These are phyloP conservation scores for Cladorrhinum sp. DNA, from an alignment of 2,329 filamentous ascomycete species.

Conservation along the genomic window DNA sequence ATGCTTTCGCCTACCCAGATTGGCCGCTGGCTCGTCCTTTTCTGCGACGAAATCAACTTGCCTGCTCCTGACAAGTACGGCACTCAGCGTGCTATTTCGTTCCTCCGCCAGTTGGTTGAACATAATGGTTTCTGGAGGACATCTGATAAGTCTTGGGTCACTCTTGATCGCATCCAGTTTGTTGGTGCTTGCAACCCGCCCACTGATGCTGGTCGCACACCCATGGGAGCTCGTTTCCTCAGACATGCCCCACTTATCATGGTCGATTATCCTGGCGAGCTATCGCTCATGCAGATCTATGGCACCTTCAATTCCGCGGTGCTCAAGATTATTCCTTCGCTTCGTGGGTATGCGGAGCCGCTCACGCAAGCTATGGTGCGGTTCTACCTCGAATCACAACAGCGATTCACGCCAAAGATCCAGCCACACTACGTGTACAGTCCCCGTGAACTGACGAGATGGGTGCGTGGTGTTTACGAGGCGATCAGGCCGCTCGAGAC, in stretches of 20 bases:
- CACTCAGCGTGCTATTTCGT: conserved; percentile 94
- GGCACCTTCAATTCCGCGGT: conserved; percentile 96
- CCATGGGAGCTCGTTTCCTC: conserved; percentile 89
- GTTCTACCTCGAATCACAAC: conserved; percentile 92
- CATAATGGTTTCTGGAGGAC: conserved; percentile 99
- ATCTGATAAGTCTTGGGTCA: conserved; percentile 96
- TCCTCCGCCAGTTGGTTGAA: conserved; percentile 94
- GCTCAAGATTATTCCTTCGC: conserved; percentile 90
- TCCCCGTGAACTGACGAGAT: conserved; percentile 94
- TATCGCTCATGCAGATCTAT: conserved; percentile 94
- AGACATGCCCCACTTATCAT: conserved; percentile 97
- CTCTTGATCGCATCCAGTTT: conserved; percentile 95
- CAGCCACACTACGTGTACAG: conserved; percentile 99
- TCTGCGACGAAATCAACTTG: conserved; percentile 99
- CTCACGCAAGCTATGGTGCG: conserved; percentile 97
- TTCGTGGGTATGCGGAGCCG: conserved; percentile 92
- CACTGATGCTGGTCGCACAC: conserved; percentile 93
- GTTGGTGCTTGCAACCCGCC: conserved; percentile 98
- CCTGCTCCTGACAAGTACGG: conserved; percentile 96
- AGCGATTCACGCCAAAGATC: conserved; percentile 91
- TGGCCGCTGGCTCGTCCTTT: conserved; percentile 95
- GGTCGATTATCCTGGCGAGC: conserved; percentile 97
- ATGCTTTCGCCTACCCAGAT: conserved; percentile 95
- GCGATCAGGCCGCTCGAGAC: conserved; percentile 89
- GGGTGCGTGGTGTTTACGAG: conserved; percentile 97